A percentile compares a stretch with the other conserved stretches of the same genome.
Conservation (phyloP, 225 moss, liverwort and hornwort species). For the Rhytidiadelphus loreus region DNA sequence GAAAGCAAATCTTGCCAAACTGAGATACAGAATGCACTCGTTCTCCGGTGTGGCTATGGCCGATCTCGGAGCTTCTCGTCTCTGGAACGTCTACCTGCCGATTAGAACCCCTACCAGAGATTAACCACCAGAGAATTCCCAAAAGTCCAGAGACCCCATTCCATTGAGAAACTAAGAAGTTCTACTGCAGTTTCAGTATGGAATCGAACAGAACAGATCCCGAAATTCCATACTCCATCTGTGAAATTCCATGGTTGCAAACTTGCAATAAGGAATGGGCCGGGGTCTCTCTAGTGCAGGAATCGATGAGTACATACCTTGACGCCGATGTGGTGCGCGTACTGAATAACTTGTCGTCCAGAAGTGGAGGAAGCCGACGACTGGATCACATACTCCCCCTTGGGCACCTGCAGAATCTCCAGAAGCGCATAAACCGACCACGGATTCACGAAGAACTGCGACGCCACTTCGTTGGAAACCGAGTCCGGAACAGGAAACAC, state of each 20-base stretch:
- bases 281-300: background rate
- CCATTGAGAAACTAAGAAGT: background rate
- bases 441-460: background rate
- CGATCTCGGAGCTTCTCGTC: background rate
- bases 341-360: conserved; percentile 1
- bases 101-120: background rate
- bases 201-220: background rate
- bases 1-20: background rate
- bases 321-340: background rate
- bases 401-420: background rate
- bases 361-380: background rate
- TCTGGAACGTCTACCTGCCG: background rate
- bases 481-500: background rate
- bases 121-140: background rate
- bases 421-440: background rate
- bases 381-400: background rate
- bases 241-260: background rate
- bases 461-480: background rate
- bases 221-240: background rate
- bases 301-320: background rate
- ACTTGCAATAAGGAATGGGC: background rate
- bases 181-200: background rate
- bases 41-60: too few relatives aligned
- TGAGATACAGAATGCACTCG: background rate
- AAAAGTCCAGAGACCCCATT: background rate